phyloP scores from a whole-genome alignment of 805 yeast genomes.

The Suhomyces tanzawaensis region DNA sequence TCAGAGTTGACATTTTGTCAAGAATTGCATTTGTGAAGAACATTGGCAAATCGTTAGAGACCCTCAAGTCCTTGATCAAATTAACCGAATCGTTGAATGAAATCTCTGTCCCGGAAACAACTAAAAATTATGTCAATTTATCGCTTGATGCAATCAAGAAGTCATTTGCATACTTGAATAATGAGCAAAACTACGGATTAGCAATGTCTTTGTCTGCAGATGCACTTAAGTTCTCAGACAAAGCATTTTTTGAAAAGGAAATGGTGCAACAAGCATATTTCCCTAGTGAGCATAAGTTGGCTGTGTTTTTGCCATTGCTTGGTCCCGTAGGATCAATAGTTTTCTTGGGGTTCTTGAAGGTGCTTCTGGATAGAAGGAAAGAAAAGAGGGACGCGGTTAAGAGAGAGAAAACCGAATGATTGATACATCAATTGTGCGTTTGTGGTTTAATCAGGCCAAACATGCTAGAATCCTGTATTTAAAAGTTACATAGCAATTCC shows the following conservation, averaged over 20 bases:
- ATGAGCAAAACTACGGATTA: slow-evolving; percentile 27
- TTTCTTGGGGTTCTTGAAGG: slow-evolving; percentile 48
- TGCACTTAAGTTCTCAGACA: slow-evolving; percentile 61
- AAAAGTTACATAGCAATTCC: too few species aligned
- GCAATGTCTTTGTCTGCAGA: slow-evolving; percentile 41
- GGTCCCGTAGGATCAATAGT: slow-evolving; percentile 81
- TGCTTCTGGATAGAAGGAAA: slow-evolving; percentile 37
- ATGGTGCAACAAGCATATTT: slow-evolving; percentile 95
- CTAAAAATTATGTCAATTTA: slow-evolving; percentile 52
- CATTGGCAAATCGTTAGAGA: slow-evolving; percentile 60
- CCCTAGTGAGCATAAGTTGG: slow-evolving; percentile 94
- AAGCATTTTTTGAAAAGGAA: slow-evolving; percentile 88
- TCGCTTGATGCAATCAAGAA: slow-evolving; percentile 45
- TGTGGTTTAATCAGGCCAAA: too few species aligned
- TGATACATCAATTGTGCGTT: too few species aligned
- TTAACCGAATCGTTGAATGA: slow-evolving; percentile 66
- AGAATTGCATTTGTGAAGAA: slow-evolving; percentile 60
- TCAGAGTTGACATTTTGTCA: slow-evolving; percentile 64
- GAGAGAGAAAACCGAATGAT: neutral
- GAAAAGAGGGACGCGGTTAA: slow-evolving; percentile 13
- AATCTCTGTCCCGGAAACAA: slow-evolving; percentile 79
- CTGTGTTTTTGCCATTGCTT: slow-evolving; percentile 84
- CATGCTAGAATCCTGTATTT: too few species aligned
- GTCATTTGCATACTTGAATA: slow-evolving; percentile 31
- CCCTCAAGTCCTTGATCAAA: slow-evolving; percentile 68